Base-by-base conservation (phyloP, 257 asterid genomes). In the Solanum corneliomulleri region DNA sequence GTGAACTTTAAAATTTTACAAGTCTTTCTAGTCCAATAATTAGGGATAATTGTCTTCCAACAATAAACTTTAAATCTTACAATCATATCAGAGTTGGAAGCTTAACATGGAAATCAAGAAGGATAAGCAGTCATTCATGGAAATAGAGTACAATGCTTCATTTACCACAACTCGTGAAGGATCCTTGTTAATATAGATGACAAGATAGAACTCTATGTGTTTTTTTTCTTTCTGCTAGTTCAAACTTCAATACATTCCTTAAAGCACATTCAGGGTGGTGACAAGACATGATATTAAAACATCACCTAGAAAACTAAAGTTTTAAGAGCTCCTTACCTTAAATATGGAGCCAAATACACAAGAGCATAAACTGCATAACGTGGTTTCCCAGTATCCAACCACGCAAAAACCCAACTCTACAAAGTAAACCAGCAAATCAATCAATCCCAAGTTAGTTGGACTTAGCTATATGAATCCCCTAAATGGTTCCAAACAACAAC, bases 341-440 rank as follows among this genome's bases (percentile, higher is more conserved):
- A 81, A 89, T 95, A 97, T 86, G 98, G 99, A 88, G 98, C 98
- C 90, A 97, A 93, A 88, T 97, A 97, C 71, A 93, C 98, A 69
- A 95, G 89, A 83, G 98, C 98, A 91, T 95, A 97, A 68, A 97
- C 95, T 89, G 93, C 97, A 88, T 97, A 97, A 25, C 98, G 96
- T 88, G 86, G 91, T 58, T 91, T 94, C 71, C 94, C 96, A 2
- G 98, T 95, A 89, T 95, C 99, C 96, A 97, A 33, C 99, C 98
- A 97, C 27, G 99, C 99, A 91, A 97, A 97, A 88, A 97, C 93
- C 99, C 99, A 97, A 89, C 98, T 95, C 98, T 97, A 88, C 86
- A n/a, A 45, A 85, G 81, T 86, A 88, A 80, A 70, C 21, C 21
- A 33, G 39, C 14, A 23, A 31, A 23, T 10, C 27, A 83, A 33